Evolutionary conservation across 108 stramenopile genomes (phyloP).

Genomic region (Discostella stelligeroides): DNA sequence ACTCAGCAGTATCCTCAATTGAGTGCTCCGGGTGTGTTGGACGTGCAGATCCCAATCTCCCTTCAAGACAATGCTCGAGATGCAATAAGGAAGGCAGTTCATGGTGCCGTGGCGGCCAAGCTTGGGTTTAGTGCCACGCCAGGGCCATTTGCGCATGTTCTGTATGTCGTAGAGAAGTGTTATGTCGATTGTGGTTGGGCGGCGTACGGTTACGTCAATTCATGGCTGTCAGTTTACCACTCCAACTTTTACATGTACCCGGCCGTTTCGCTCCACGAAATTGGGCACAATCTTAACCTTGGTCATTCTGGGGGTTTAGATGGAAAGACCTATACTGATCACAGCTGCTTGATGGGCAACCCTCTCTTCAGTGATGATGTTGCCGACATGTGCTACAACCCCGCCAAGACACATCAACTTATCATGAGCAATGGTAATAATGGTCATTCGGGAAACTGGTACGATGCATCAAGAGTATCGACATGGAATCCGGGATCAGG

Average conservation of each 20-base stretch:
- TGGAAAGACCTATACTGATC: constrained; percentile 15
- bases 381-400: constrained; percentile 25
- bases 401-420: constrained; percentile 20
- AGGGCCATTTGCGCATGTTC: constrained; percentile 20
- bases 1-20: not conserved
- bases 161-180: constrained; percentile 12
- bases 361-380: constrained; percentile 17
- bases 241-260: constrained; percentile 21
- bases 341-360: constrained; percentile 25
- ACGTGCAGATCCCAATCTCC: constrained; percentile 9
- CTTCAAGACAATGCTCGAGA: not conserved
- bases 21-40: constrained; percentile 29
- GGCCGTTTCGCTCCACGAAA: constrained; percentile 43
- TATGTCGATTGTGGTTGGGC: constrained; percentile 15
- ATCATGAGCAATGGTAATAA: not conserved
- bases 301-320: constrained; percentile 18
- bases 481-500: not conserved
- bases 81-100: not conserved
- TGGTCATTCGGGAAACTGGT: not conserved
- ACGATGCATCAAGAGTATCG: not conserved
- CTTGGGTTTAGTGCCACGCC: constrained; percentile 6
- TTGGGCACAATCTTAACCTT: constrained; percentile 24
- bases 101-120: constrained; percentile 6
- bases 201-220: constrained; percentile 52
- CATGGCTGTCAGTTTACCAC: constrained; percentile 33